Evolutionary conservation across 2,329 filamentous ascomycete species (phyloP).

Genomic region (Cladosporium halotolerans): DNA sequence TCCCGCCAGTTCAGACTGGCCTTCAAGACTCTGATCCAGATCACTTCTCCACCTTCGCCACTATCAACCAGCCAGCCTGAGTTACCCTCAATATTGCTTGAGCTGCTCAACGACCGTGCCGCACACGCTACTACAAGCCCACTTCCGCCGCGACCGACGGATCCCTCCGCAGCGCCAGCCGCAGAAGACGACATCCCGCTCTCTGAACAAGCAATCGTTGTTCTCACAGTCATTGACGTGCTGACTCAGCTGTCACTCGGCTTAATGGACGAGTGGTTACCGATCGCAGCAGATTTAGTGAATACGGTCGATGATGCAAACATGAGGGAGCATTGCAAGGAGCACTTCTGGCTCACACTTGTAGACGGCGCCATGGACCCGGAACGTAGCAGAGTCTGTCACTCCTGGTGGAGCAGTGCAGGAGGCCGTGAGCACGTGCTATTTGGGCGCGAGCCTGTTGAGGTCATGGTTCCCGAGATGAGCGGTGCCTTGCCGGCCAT

Average conservation of each 20-base stretch:
- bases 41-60: conserved; percentile 72
- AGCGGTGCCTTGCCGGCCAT: conserved; percentile 45
- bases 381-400: conserved; percentile 68
- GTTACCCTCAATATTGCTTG: conserved; percentile 72
- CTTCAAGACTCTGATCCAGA: conserved; percentile 76
- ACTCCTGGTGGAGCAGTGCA: conserved; percentile 76
- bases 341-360: conserved; percentile 72
- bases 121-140: conserved; percentile 46
- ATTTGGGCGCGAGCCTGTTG: conserved; percentile 36
- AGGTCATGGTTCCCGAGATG: conserved; percentile 40
- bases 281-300: conserved; percentile 61
- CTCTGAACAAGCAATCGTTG: conserved; percentile 75
- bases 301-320: conserved; percentile 55
- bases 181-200: conserved; percentile 27
- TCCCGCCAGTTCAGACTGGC: conserved; percentile 82
- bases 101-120: conserved; percentile 66
- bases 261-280: conserved; percentile 74
- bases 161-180: conserved; percentile 32
- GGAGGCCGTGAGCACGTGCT: conserved; percentile 54
- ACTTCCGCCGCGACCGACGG: conserved; percentile 20
- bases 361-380: conserved; percentile 83
- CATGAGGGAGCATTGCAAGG: conserved; percentile 60
- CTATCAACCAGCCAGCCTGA: conserved; percentile 67
- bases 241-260: conserved; percentile 65
- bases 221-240: conserved; percentile 71